Evolutionary conservation across 768 basidiomycete genomes (phyloP).

Genomic region (Leccinum ochraceum): DNA sequence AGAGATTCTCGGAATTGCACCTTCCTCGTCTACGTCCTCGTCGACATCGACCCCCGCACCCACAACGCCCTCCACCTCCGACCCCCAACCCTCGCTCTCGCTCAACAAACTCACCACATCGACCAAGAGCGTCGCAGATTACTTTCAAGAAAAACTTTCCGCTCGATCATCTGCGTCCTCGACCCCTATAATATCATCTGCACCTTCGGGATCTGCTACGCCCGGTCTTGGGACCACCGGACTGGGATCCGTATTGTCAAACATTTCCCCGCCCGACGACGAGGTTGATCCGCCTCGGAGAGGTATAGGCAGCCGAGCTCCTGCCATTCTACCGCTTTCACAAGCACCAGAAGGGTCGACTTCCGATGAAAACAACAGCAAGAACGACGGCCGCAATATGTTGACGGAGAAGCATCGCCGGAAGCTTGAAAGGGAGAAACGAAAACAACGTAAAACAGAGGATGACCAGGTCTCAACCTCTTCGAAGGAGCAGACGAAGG

Average conservation of each 20-base stretch:
- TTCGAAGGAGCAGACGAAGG: no score
- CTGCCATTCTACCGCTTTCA: not conserved
- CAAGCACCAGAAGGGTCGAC: not conserved
- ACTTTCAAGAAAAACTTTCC: slow-evolving; percentile 81
- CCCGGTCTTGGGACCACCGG: slow-evolving; percentile 9
- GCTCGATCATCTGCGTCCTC: slow-evolving; percentile 42
- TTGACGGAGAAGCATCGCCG: slow-evolving; percentile 35
- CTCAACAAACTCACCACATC: slow-evolving; percentile 66
- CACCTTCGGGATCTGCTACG: slow-evolving; percentile 6
- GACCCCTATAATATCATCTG: slow-evolving; percentile 5
- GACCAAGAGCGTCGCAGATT: slow-evolving; percentile 78
- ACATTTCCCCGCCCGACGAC: not conserved
- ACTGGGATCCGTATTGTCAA: not conserved
- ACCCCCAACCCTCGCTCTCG: slow-evolving; percentile 25
- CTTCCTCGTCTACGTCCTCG: slow-evolving; percentile 34
- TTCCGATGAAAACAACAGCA: slow-evolving; percentile 17
- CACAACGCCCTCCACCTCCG: slow-evolving; percentile 29
- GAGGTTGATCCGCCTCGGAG: slow-evolving; percentile 3
- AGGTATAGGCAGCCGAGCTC: slow-evolving; percentile 14
- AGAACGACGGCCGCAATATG: not conserved
- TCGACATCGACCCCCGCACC: slow-evolving; percentile 39
- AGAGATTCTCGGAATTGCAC: slow-evolving; percentile 86
- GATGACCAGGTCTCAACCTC: not conserved
- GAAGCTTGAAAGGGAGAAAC: slow-evolving; percentile 31
- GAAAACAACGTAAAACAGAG: slow-evolving; percentile 19